phyloP scores from a whole-genome alignment of 1,284 basidiomycete species.

The Tilletia indica region DNA sequence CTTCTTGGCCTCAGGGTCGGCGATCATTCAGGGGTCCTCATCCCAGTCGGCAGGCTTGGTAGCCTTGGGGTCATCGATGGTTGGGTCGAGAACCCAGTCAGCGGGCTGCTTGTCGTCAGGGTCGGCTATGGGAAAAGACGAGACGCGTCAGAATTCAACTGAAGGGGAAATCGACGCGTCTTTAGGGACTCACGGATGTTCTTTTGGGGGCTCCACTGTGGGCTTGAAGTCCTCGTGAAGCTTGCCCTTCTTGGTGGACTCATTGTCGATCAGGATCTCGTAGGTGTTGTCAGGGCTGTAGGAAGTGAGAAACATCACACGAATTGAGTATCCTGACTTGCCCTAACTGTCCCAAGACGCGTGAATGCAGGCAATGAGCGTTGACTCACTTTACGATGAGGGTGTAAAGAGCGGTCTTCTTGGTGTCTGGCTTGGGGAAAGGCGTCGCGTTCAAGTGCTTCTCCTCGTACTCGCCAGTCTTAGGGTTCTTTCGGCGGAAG shows the following conservation, averaged over 20 bases:
- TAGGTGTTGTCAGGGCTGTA: conserved; percentile 88
- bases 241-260: conserved; percentile 66
- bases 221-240: conserved; percentile 93
- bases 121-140: conserved; percentile 63
- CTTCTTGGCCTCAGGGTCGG: conserved; percentile 80
- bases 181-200: conserved; percentile 67
- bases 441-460: conserved; percentile 87
- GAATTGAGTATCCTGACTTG: not conserved
- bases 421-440: conserved; percentile 62
- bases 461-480: conserved; percentile 73
- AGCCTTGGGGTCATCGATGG: conserved; percentile 80
- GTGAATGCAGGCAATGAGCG: not conserved
- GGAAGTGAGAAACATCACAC: not conserved
- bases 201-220: conserved; percentile 84
- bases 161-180: not conserved
- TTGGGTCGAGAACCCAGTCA: conserved; percentile 87
- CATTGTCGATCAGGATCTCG: conserved; percentile 87
- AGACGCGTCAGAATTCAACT: conserved; percentile 3
- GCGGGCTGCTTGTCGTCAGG: conserved; percentile 84
- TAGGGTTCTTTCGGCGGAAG: conserved; percentile 55
- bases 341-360: conserved; percentile 11
- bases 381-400: conserved; percentile 66
- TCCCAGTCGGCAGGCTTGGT: conserved; percentile 61
- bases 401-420: conserved; percentile 54
- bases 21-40: conserved; percentile 61